A percentile compares a stretch with the other conserved stretches of the same genome.
phyloP scores from a whole-genome alignment of 495 filamentous ascomycete genomes.

The Cairneyella variabilis region DNA sequence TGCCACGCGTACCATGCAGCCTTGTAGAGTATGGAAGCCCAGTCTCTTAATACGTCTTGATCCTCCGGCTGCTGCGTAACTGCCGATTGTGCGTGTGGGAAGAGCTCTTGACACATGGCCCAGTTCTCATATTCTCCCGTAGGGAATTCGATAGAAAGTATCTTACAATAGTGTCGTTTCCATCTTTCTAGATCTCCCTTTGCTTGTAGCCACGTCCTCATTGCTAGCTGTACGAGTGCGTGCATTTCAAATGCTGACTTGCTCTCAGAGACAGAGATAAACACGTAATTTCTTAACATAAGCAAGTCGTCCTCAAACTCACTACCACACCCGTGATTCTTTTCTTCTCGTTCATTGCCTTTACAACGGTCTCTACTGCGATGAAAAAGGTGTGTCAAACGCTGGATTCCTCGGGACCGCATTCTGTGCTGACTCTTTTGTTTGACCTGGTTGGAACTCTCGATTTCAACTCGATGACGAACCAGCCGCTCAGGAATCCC shows the following conservation, averaged over 20 bases:
- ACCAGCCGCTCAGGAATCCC: conserved; percentile 31
- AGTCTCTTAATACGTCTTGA: conserved; percentile 22
- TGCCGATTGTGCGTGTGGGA: conserved; percentile 25
- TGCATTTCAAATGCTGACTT: conserved; percentile 41
- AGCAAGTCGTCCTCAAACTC: conserved; percentile 41
- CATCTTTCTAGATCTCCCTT: conserved; percentile 35
- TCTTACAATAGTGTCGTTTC: conserved; percentile 32
- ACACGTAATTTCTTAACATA: conserved; percentile 37
- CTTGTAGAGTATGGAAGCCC: conserved; percentile 29
- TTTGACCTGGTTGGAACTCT: background rate
- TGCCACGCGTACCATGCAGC: conserved; percentile 28
- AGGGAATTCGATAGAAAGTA: conserved; percentile 36
- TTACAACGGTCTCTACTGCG: too few species aligned
- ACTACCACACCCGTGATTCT: conserved; percentile 17
- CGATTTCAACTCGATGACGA: conserved; percentile 10
- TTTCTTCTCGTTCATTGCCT: conserved; percentile 5
- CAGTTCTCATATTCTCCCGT: conserved; percentile 33
- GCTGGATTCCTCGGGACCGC: too few species aligned
- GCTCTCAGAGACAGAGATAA: conserved; percentile 31
- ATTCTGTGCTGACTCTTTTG: background rate
- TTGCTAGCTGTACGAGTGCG: conserved; percentile 42
- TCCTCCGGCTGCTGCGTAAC: conserved; percentile 13
- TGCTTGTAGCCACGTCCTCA: conserved; percentile 37
- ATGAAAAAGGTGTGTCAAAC: too few species aligned
- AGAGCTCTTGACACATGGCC: conserved; percentile 27